Base-by-base conservation (phyloP, 768 basidiomycete species). In the Cantharellus anzutake region DNA sequence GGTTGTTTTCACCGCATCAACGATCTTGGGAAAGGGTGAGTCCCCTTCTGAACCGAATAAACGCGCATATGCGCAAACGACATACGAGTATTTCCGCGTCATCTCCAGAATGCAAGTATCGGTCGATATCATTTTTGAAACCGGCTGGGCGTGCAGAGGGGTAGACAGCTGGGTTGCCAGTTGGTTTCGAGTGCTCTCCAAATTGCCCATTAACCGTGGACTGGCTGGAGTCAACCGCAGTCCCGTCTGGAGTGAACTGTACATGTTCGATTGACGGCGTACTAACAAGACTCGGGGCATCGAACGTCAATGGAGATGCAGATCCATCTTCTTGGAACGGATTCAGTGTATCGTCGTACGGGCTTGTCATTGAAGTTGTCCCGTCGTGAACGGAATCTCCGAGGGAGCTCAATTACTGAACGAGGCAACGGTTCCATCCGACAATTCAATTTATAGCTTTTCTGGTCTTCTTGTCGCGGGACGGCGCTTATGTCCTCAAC, bases 1-100 rank as follows among this genome's bases (percentile, higher is more conserved):
- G 7, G 84, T 80, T 35, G 93, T 98, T 80, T 99, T 99, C 72
- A 86, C 82, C 11, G 96, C 94, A 67, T 98, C 94, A 41, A 82
- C 79, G 64, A 99, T 97, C 92, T 96, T 69, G 60, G 42, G 44
- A 60, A 5, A 51, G 37, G 16, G 14, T 20, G 55, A 51, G 57
- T 14, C 20, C 57, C n/a, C 14, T 20, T 51, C 57, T 11, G 42
- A 38, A 38, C 38, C 29, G 58, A 53, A 58, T 11, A 40, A 55
- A 42, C 57, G 60, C 42, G 37, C 53, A 20, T 3, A 73, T 29
- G 40, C 5, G 16, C 52, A 38, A 40, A n/a, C 14, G 40, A n/a
- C 82, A 59, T 61, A 88, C 88, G 73, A 79, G 67, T 65, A 91
- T 84, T 72, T 89, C 87, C 20, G 80, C 73, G 66, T 88, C 86